Evolutionary conservation across 1,284 basidiomycete species (phyloP).

Genomic region (Ustilago trichophora): DNA sequence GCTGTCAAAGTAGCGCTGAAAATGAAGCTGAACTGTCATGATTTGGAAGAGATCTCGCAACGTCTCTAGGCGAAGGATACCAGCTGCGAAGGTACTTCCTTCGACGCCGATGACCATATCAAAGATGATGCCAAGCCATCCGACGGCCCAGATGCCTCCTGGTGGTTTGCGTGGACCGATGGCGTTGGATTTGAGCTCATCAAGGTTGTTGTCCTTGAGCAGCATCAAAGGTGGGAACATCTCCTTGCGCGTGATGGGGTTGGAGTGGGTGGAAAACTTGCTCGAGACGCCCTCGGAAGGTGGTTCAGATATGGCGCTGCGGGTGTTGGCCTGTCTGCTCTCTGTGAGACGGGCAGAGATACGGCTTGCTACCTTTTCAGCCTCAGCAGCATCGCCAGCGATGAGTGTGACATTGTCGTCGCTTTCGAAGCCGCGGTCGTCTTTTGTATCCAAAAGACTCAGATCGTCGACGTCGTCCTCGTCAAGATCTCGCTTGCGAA

Average conservation of each 20-base stretch:
- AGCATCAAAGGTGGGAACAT: constrained; percentile 62
- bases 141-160: constrained; percentile 43
- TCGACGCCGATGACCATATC: constrained; percentile 61
- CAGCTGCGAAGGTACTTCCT: constrained; percentile 54
- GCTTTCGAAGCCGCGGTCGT: constrained; percentile 2
- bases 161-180: constrained; percentile 58
- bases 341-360: constrained; percentile 29
- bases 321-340: constrained; percentile 1
- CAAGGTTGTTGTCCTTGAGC: constrained; percentile 46
- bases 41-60: constrained; percentile 58
- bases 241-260: constrained; percentile 41
- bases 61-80: constrained; percentile 54
- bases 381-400: constrained; percentile 18
- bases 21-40: constrained; percentile 52
- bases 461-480: constrained; percentile 1
- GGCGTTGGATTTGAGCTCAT: constrained; percentile 63
- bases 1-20: constrained; percentile 29
- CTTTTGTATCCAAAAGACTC: constrained; percentile 5
- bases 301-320: constrained; percentile 15
- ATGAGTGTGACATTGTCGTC: constrained; percentile 24
- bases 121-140: constrained; percentile 54
- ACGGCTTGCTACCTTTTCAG: constrained; percentile 37
- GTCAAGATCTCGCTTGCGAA: not conserved
- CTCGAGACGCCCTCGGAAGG: constrained; percentile 29
- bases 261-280: constrained; percentile 40